These are phyloP conservation scores for Niveomyces coronatus DNA, from an alignment of 2,329 filamentous ascomycete genomes.

Conservation along the genomic window DNA sequence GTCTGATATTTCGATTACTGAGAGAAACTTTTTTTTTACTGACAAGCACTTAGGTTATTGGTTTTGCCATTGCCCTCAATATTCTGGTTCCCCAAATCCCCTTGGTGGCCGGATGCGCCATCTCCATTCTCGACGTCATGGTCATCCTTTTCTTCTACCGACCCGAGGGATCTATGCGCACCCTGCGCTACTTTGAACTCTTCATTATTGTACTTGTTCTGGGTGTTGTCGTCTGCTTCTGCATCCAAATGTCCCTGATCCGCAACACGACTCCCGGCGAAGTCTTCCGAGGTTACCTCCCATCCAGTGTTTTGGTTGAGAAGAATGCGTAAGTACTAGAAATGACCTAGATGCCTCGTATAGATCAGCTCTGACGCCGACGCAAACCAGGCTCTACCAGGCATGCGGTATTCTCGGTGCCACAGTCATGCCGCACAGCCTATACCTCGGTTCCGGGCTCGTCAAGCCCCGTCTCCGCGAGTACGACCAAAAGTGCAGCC, in stretches of 20 bases:
- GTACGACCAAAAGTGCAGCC: conserved; percentile 50
- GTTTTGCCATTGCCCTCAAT: conserved; percentile 60
- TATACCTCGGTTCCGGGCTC: conserved; percentile 59
- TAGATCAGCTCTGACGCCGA: background rate
- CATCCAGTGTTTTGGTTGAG: conserved; percentile 43
- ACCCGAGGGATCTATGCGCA: conserved; percentile 46
- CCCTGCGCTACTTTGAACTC: conserved; percentile 50
- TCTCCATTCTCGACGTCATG: conserved; percentile 59
- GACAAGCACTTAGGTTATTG: conserved; percentile 39
- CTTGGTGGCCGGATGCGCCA: conserved; percentile 56
- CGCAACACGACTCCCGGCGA: conserved; percentile 41
- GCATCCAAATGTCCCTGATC: conserved; percentile 56
- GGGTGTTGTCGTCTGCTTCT: conserved; percentile 54
- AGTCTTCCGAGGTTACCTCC: conserved; percentile 56
- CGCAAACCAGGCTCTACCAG: conserved; percentile 40
- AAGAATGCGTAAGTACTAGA: conserved; percentile 3
- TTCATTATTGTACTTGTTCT: conserved; percentile 54
- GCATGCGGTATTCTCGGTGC: conserved; percentile 68
- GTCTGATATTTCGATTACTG: too few species aligned
- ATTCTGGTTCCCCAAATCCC: conserved; percentile 53
- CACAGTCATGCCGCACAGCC: conserved; percentile 61
- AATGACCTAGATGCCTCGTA: background rate
- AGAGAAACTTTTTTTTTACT: too few species aligned
- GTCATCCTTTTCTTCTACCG: conserved; percentile 57
- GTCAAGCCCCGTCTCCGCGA: conserved; percentile 56